Conservation (phyloP, 352 stramenopile genomes). For the Phytophthora crassamura region DNA sequence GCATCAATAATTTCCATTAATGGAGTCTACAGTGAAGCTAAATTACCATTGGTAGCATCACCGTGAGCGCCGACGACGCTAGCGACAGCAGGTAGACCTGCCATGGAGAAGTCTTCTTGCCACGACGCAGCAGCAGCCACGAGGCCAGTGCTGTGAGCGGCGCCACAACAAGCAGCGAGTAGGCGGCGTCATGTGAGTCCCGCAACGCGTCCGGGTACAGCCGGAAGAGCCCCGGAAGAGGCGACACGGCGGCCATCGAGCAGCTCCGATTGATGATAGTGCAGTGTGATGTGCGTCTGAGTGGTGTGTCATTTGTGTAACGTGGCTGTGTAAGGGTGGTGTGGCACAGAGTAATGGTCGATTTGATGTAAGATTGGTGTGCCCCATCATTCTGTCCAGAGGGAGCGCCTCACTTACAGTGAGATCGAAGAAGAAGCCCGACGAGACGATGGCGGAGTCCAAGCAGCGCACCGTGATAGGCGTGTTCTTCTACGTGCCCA, state of each 20-base stretch:
- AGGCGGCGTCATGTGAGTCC: slow-evolving; percentile 50
- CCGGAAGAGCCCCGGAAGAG: slow-evolving; percentile 43
- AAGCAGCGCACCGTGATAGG: slow-evolving; percentile 58
- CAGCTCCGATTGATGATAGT: background rate
- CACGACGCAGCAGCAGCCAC: slow-evolving; percentile 40
- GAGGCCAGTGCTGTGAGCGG: slow-evolving; percentile 46
- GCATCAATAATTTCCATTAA: background rate
- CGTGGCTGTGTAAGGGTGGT: slow-evolving; percentile 8
- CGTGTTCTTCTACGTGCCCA: slow-evolving; percentile 97
- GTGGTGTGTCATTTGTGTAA: too few species aligned
- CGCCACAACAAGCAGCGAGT: slow-evolving; percentile 55
- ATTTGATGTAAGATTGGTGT: too few species aligned
- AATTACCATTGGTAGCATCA: slow-evolving; percentile 49
- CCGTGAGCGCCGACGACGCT: slow-evolving; percentile 44
- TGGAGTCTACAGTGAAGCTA: background rate
- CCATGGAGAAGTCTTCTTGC: slow-evolving; percentile 49
- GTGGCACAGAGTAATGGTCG: slow-evolving; percentile 2
- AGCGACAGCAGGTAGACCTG: slow-evolving; percentile 57
- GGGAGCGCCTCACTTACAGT: slow-evolving; percentile 4
- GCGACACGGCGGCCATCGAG: slow-evolving; percentile 11
- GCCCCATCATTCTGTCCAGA: too few species aligned
- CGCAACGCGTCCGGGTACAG: slow-evolving; percentile 57
- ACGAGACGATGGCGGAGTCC: slow-evolving; percentile 22
- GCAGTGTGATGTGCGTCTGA: slow-evolving; percentile 8
- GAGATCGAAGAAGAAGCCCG: too few species aligned